Evolutionary conservation across 1,284 basidiomycete species (phyloP).

Genomic region (Leccinum subrobustum): DNA sequence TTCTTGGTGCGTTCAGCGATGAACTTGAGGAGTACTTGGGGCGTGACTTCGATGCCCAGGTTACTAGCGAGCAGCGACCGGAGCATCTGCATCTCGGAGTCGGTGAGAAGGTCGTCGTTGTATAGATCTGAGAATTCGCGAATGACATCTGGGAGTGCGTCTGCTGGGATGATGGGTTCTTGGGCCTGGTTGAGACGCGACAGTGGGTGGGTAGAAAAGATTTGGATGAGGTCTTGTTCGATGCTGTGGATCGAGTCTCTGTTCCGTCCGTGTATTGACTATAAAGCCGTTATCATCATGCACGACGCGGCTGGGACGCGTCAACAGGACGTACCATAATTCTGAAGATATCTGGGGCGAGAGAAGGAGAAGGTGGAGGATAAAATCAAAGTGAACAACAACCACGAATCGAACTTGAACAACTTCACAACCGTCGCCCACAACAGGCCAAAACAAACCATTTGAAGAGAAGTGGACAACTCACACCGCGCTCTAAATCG

Average conservation of each 20-base stretch:
- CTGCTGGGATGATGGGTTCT: constrained; percentile 62
- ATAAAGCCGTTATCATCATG: constrained; percentile 3
- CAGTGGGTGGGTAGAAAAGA: constrained; percentile 63
- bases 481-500: too few relatives aligned
- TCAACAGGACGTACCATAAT: constrained; percentile 27
- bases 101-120: constrained; percentile 56
- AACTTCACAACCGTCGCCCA: background rate
- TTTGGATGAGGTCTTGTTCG: constrained; percentile 52
- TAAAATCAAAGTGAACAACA: constrained; percentile 4
- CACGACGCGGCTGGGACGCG: constrained; percentile 7
- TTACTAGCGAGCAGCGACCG: constrained; percentile 53
- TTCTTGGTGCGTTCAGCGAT: constrained; percentile 60
- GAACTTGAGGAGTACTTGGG: constrained; percentile 61
- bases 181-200: constrained; percentile 53
- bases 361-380: constrained; percentile 1
- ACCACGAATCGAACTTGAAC: constrained; percentile 7
- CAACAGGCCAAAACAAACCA: background rate
- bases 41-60: constrained; percentile 66
- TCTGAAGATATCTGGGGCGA: constrained; percentile 9
- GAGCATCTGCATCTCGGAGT: constrained; percentile 58
- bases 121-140: constrained; percentile 57
- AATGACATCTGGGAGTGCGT: constrained; percentile 66
- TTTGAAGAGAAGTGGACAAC: too few relatives aligned
- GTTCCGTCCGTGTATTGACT: constrained; percentile 47
- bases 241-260: constrained; percentile 68